Evolutionary conservation across 495 filamentous ascomycete genomes (phyloP).

Genomic region (Hyaloscypha hepaticicola): DNA sequence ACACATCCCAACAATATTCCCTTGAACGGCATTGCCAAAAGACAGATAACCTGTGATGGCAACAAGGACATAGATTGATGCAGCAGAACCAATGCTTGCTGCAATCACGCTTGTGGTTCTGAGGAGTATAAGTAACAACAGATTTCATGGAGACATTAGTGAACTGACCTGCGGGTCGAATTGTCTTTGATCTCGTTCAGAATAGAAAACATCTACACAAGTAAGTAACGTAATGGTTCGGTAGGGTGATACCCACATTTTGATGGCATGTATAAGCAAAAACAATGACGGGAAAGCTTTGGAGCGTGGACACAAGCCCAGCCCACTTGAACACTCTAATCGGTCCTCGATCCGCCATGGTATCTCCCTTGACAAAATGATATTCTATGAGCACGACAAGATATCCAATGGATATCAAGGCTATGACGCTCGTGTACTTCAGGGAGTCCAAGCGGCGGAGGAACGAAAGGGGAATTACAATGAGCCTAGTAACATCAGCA

Average conservation of each 20-base stretch:
- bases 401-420: slow-evolving; percentile 90
- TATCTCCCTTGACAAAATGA: slow-evolving; percentile 81
- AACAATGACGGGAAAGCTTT: slow-evolving; percentile 89
- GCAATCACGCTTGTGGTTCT: slow-evolving; percentile 78
- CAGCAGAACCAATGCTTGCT: slow-evolving; percentile 79
- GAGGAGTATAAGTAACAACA: slow-evolving; percentile 31
- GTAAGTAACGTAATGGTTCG: slow-evolving; percentile 8
- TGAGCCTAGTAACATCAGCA: slow-evolving; percentile 56
- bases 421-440: slow-evolving; percentile 94
- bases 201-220: slow-evolving; percentile 90
- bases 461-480: slow-evolving; percentile 93
- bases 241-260: slow-evolving; percentile 59
- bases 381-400: slow-evolving; percentile 88
- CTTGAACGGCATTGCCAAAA: slow-evolving; percentile 80
- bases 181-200: slow-evolving; percentile 91
- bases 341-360: slow-evolving; percentile 64
- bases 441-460: slow-evolving; percentile 87
- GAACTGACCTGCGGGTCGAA: slow-evolving; percentile 45
- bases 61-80: slow-evolving; percentile 80
- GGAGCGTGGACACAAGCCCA: slow-evolving; percentile 73
- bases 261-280: slow-evolving; percentile 99
- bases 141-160: not conserved
- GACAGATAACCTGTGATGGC: slow-evolving; percentile 94
- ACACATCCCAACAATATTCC: slow-evolving; percentile 95
- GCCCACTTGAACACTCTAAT: slow-evolving; percentile 75